Base-by-base conservation (phyloP, 2,329 filamentous ascomycete genomes). In the Alternaria ethzedia region DNA sequence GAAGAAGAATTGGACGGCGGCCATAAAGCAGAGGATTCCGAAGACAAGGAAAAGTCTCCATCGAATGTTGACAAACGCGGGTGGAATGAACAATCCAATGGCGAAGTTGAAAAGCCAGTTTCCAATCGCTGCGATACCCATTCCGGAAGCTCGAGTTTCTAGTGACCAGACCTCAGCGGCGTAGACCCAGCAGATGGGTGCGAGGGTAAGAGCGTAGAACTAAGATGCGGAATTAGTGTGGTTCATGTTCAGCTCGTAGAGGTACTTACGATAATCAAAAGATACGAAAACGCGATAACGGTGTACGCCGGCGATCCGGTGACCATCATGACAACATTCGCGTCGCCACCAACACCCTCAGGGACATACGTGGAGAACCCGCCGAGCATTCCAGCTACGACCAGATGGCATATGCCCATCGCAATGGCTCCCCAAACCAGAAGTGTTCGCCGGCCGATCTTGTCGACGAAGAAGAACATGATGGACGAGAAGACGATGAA, bases 401-500 rank as follows among this genome's bases (percentile, higher is more conserved):
- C 77, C 61, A 84, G 83, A 64, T 84, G 81, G 66, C 86, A 89
- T 6, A 83, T 82, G 75, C 76, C 77, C 90, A 93, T 92, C 46
- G 91, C 79, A 26, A 86, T 80, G 5, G 89, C 86, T 49, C 90
- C 91, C 30, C 88, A 74, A 12, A 93, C 82, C 26, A 93, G 82
- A 4, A 90, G 87, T 2, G 83, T 83, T 47, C 91, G 91, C 66
- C 92, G 91, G 47, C 92, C 92, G 87, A 90, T 92, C 57, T 85
- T 84, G 69, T 96, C 92, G 70, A 94, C 86, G 81, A 84, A 94
- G 61, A 94, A 80, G 26, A 95, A 85, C 2, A 91, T 91, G 0
- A 91, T 90, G 3, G 94, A 78, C 0, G 92, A 95, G 88, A 93
- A 92, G 57, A 89, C 65, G 3, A 95, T 91, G 76, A 94, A 94